phyloP scores from a whole-genome alignment of 345 rosid species.

The Dovyalis caffra region DNA sequence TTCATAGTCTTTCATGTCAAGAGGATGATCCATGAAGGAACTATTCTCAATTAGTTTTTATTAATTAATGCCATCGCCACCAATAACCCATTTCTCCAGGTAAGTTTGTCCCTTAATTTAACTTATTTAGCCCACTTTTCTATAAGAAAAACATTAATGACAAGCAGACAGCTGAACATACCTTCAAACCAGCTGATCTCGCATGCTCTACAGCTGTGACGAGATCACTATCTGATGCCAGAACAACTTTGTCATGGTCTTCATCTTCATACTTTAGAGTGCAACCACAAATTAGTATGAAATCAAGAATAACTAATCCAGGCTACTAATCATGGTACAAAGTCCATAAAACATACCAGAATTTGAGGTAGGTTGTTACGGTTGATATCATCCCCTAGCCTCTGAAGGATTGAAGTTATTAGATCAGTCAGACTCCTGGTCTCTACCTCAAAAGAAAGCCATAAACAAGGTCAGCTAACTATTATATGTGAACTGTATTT shows the following conservation, averaged over 20 bases:
- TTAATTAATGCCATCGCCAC: neutral
- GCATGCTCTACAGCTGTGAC: conserved; percentile 90
- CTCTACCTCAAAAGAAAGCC: conserved; percentile 43
- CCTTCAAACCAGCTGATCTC: conserved; percentile 88
- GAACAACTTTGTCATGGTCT: conserved; percentile 86
- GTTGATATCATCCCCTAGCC: conserved; percentile 84
- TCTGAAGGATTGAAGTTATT: conserved; percentile 76
- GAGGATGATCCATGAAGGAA: neutral
- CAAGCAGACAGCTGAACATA: conserved; percentile 23
- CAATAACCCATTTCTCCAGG: neutral
- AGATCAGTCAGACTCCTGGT: conserved; percentile 73
- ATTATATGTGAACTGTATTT: neutral
- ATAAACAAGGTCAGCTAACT: conserved; percentile 14
- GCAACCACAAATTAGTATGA: conserved; percentile 18
- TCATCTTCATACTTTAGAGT: conserved; percentile 86
- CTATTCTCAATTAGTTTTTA: neutral
- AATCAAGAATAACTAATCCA: neutral
- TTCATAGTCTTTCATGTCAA: neutral
- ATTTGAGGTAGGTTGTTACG: conserved; percentile 75
- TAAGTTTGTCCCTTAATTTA: neutral
- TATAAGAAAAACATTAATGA: neutral
- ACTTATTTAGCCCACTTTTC: neutral
- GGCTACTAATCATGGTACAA: neutral
- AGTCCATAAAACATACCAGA: conserved; percentile 50
- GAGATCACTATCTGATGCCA: conserved; percentile 86